phyloP scores from a whole-genome alignment of 202 grass and related monocot species.

The Schoenoplectus triqueter region DNA sequence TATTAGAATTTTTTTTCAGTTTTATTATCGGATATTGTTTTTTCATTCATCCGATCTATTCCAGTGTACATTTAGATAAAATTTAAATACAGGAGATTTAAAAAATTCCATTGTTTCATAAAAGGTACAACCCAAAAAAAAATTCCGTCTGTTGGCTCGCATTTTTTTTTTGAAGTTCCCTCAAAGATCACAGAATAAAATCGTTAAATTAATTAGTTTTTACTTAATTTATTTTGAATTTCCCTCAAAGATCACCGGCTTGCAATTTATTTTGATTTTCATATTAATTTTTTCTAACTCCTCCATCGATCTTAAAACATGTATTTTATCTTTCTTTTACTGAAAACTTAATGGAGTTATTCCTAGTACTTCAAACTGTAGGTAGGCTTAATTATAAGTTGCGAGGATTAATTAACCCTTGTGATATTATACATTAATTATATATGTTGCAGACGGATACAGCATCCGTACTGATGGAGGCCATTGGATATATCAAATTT shows the following conservation, averaged over 20 bases:
- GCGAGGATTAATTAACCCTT: neutral
- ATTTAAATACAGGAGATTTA: neutral
- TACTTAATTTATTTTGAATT: no score
- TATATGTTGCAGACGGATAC: conserved; percentile 82
- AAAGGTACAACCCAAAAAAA: no score
- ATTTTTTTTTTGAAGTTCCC: no score
- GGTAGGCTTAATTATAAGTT: neutral
- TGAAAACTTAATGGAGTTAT: neutral
- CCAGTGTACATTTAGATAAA: neutral
- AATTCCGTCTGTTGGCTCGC: no score
- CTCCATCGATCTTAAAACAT: neutral
- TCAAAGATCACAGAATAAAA: no score
- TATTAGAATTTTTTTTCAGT: neutral
- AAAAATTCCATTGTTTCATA: neutral
- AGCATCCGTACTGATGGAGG: conserved; percentile 96
- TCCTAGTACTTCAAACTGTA: neutral
- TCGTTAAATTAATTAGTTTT: no score
- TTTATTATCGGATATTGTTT: neutral
- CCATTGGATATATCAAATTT: conserved; percentile 99
- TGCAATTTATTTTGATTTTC: no score
- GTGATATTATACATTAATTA: neutral
- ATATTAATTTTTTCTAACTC: no score
- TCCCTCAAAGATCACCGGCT: no score
- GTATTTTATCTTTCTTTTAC: neutral
- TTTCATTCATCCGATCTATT: neutral